Base-by-base conservation (phyloP, 371 early-diverging fungal genomes). In the Fennellomyces sp. region DNA sequence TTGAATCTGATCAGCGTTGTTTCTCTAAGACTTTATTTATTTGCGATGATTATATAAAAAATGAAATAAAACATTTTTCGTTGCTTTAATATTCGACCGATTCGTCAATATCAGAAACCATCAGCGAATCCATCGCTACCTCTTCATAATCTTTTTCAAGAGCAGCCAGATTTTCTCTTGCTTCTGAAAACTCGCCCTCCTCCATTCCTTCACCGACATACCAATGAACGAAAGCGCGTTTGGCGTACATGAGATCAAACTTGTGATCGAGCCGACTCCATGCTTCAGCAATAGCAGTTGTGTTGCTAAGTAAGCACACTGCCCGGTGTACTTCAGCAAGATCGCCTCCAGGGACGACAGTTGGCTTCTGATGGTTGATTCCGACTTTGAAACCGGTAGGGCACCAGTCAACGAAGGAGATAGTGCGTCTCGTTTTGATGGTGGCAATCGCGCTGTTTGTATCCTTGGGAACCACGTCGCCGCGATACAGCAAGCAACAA, bases 111-210 rank as follows among this genome's bases (percentile, higher is more conserved):
- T 67, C 67, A 25, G 62, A 63, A 21, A 62, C 62, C 5, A 55
- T 60, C 30, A 80, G 73, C 23, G 93, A 87, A 81, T 95, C 95
- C 69, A 90, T 83, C 54, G 91, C 94, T 60, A 96, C 95, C 78
- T 95, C 95, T 79, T 94, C 94, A 87, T 98, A 99, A 81, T 99
- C 98, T 86, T 93, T 92, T 85, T 97, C 98, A 50, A 99, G 92
- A 51, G 95, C 95, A 65, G 97, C 97, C 77, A 99, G 86, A 77
- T 99, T 96, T 84, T 99, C 69, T 60, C 68, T 60, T 52, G 94
- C 94, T 75, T 93, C 94, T 62, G 86, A 87, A 82, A 93, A 93
- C 69, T 92, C 92, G 65, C 91, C 74, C 77, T 92, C 92, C 68
- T 92, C 91, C 91, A 91, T 90, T 80, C 97, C 97, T 81, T 97